Evolutionary conservation across 108 stramenopile species (phyloP).

Genomic region (Thalassiosira profunda): DNA sequence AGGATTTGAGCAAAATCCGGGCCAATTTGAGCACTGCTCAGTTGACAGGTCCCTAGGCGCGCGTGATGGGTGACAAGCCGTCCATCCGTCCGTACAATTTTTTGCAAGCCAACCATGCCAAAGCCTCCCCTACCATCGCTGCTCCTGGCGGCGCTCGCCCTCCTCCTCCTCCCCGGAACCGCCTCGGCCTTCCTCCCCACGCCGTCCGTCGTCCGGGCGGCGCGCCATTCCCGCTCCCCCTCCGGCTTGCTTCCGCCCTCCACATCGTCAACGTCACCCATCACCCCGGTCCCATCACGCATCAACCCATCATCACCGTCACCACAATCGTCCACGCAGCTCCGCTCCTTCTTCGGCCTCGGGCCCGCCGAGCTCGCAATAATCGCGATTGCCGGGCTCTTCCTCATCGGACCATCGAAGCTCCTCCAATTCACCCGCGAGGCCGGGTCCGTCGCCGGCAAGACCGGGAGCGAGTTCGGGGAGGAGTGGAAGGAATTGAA

Average conservation of each 20-base stretch:
- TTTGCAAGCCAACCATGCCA: background rate
- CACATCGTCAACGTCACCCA: background rate
- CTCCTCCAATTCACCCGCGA: constrained; percentile 55
- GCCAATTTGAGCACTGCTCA: no score
- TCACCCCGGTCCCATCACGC: background rate
- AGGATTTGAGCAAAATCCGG: no score
- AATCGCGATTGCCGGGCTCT: constrained; percentile 58
- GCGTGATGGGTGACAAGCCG: background rate
- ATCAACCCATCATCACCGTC: background rate
- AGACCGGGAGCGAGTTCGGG: constrained; percentile 37
- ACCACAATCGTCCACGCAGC: constrained; percentile 5
- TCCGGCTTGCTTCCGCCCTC: background rate
- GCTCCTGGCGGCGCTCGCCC: no score
- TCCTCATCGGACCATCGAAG: constrained; percentile 76
- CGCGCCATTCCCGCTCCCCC: background rate
- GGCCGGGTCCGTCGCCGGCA: constrained; percentile 69
- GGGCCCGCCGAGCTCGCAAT: constrained; percentile 82
- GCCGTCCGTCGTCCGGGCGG: background rate
- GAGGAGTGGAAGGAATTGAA: constrained; percentile 43
- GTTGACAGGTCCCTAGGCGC: no score
- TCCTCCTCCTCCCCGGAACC: background rate
- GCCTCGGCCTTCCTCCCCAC: background rate
- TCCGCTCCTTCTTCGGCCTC: constrained; percentile 70
- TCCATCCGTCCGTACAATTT: background rate
- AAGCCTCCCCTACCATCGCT: background rate